Base-by-base conservation (phyloP, 805 yeast species). In the Candida dajiaensis region DNA sequence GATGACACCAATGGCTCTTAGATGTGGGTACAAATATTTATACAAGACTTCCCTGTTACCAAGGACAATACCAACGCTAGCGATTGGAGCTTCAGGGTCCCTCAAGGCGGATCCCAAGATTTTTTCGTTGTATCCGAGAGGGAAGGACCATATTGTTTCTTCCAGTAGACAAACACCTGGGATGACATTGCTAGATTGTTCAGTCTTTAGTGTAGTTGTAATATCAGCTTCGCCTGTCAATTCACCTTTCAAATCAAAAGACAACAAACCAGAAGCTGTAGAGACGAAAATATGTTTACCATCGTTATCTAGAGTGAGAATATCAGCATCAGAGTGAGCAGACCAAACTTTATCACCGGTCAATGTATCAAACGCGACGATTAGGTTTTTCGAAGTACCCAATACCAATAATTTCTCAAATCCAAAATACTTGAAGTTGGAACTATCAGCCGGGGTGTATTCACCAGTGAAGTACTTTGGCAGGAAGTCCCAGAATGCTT, bases 21-120 rank as follows among this genome's bases (percentile, higher is more conserved):
- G 49, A 56, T 86, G 80, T 19, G 95, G 95, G 57, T 85, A 74
- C 49, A 90, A 66, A 62, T 85, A 90, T 64, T 92, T 94, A 76
- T 90, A 89, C 36, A 89, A 66, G 1, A 88, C 92, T 1, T 82
- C 71, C 59, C 88, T 76, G 54, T 85, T 81, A 19, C 83, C 82
- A 25, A 85, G 66, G 0, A 85, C 77, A 22, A 77, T 73, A 9
- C 95, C 97, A 41, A 83, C 61, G 13, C 83, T 82, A 0, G 83
- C 80, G 5, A 74, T 67, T 12, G 61, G 55, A 18, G 69, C 75
- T 13, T 60, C 62, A 3, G 67, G 65, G 40, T 68, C 69, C 46
- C 78, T 71, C 2, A 62, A 38, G 0, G 72, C 67, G 28, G 69
- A 61, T 0, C 72, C 69, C 2, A 73, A 56, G 33, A 81, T 62